These are phyloP conservation scores for Yarrowia sp. DNA, from an alignment of 805 yeast species.

Conservation along the genomic window DNA sequence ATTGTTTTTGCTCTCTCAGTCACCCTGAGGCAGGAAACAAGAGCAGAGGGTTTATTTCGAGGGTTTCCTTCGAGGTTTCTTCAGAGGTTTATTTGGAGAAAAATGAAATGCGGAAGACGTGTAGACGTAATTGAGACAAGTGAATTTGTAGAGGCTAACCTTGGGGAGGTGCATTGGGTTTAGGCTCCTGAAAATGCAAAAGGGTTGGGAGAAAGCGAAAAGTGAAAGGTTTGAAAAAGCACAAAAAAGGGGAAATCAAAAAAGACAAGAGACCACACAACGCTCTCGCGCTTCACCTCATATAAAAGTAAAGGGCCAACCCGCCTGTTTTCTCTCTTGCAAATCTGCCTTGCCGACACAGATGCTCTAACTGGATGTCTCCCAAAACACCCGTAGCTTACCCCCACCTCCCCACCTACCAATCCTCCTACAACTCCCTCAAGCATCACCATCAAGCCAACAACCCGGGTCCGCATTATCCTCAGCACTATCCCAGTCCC, in stretches of 20 bases:
- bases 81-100: background rate
- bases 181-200: conserved; percentile 9
- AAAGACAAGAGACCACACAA: conserved; percentile 4
- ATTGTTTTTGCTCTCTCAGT: background rate
- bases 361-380: conserved; percentile 36
- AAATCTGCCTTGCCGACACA: conserved; percentile 24
- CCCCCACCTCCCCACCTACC: conserved; percentile 12
- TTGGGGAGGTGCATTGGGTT: background rate
- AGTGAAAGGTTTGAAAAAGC: background rate
- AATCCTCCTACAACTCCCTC: conserved; percentile 1
- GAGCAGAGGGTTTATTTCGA: background rate
- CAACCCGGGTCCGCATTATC: conserved; percentile 25
- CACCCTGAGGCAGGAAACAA: background rate
- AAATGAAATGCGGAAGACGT: conserved; percentile 29
- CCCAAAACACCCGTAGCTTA: conserved; percentile 36
- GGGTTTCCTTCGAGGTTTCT: no score
- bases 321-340: conserved; percentile 7
- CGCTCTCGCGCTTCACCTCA: conserved; percentile 33
- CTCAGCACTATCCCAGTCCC: conserved; percentile 38
- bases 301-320: conserved; percentile 33
- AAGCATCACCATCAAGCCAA: background rate
- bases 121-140: conserved; percentile 22
- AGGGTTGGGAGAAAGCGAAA: conserved; percentile 1
- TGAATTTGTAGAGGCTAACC: background rate
- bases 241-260: conserved; percentile 27